phyloP scores from a whole-genome alignment of 164 flowering plant genomes.

The Nymphaea colorata region DNA sequence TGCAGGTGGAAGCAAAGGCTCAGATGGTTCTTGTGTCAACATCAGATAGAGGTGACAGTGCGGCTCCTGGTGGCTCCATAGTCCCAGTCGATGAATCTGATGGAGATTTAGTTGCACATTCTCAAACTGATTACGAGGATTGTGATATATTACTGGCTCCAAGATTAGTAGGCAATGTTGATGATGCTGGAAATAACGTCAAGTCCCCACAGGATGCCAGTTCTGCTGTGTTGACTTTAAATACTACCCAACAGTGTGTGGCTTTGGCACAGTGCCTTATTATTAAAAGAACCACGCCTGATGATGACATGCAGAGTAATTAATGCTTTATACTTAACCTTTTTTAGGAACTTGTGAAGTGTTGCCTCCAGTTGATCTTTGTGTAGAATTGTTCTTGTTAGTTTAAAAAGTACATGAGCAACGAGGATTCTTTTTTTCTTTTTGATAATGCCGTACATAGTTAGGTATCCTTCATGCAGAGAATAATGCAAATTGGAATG shows the following conservation, averaged over 20 bases:
- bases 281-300: constrained; percentile 46
- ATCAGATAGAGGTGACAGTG: constrained; percentile 11
- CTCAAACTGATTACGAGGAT: constrained; percentile 22
- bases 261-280: constrained; percentile 64
- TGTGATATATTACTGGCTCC: constrained; percentile 72
- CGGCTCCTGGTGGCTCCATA: constrained; percentile 5
- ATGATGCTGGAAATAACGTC: constrained; percentile 12
- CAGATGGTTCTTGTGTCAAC: constrained; percentile 62
- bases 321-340: no score
- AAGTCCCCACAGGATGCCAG: constrained; percentile 11
- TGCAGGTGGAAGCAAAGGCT: constrained; percentile 67
- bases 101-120: constrained; percentile 5
- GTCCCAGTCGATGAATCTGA: constrained; percentile 12
- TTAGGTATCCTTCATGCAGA: no score
- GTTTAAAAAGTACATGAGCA: not conserved
- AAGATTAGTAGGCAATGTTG: constrained; percentile 32
- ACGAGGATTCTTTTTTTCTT: no score
- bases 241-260: constrained; percentile 59
- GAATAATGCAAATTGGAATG: no score
- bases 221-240: constrained; percentile 16
- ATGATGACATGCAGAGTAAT: constrained; percentile 73
- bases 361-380: no score
- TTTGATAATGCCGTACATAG: no score
- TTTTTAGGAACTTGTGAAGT: no score
- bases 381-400: not conserved